These are phyloP conservation scores for Onygenales sp. DNA, from an alignment of 2,329 filamentous ascomycete species.

Conservation along the genomic window DNA sequence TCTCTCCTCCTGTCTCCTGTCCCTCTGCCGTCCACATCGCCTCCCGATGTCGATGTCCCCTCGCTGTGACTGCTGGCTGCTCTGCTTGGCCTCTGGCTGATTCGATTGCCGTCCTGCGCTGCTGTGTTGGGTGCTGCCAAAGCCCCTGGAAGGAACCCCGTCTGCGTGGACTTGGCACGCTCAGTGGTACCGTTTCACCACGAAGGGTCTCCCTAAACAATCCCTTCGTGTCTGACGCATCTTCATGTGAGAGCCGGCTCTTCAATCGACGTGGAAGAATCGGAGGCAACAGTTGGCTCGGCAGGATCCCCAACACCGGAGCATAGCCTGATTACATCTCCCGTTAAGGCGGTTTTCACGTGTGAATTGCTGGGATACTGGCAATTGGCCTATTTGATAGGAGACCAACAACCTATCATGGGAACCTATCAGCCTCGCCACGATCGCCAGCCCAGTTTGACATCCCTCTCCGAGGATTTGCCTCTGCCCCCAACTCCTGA, in stretches of 20 bases:
- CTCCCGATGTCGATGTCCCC: no score
- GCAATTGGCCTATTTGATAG: background rate
- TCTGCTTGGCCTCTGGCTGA: no score
- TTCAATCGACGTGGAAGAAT: background rate
- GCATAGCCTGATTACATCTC: background rate
- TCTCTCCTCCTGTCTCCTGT: background rate
- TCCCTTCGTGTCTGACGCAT: no score
- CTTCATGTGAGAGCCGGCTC: background rate
- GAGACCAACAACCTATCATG: background rate
- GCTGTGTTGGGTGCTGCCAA: no score
- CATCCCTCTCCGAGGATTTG: background rate
- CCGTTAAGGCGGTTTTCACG: background rate
- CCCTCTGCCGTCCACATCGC: background rate
- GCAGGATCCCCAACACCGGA: background rate
- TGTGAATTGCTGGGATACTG: background rate
- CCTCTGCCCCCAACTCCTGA: background rate
- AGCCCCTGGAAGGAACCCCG: no score
- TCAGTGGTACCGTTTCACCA: no score
- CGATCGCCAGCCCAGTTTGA: background rate
- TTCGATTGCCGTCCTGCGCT: no score
- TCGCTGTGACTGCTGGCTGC: no score
- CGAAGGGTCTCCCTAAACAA: no score
- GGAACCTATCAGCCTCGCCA: slow-evolving; percentile 1
- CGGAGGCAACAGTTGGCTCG: background rate
- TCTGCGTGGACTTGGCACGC: no score